Evolutionary conservation across 192 early-diverging fungal species (phyloP).

Genomic region (Gryganskiella cystojenkinii): DNA sequence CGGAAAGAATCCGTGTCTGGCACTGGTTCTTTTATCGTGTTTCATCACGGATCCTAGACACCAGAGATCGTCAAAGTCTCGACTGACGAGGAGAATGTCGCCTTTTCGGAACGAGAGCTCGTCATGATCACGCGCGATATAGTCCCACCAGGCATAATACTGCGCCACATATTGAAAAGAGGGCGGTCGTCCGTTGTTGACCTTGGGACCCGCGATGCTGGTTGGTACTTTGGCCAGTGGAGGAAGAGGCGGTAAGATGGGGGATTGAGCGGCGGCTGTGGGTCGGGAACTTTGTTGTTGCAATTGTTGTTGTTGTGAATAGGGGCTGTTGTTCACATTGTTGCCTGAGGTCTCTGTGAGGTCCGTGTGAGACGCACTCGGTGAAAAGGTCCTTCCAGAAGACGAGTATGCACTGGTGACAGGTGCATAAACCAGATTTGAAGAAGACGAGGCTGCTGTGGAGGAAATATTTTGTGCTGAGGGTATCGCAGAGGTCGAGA

Average conservation of each 20-base stretch:
- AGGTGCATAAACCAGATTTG: conserved; percentile 24
- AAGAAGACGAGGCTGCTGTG: conserved; percentile 17
- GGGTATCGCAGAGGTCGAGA: conserved; percentile 44
- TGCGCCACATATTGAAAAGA: conserved; percentile 50
- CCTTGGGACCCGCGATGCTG: conserved; percentile 22
- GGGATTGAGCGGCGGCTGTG: conserved; percentile 12
- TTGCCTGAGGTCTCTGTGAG: conserved; percentile 21
- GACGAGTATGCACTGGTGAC: conserved; percentile 19
- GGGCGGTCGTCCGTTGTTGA: conserved; percentile 30
- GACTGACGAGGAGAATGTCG: conserved; percentile 42
- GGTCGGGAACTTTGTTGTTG: conserved; percentile 4
- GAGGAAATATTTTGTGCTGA: conserved; percentile 8
- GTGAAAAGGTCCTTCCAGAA: conserved; percentile 24
- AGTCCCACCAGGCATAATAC: conserved; percentile 52
- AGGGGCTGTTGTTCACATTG: too few relatives aligned
- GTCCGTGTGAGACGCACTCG: conserved; percentile 41
- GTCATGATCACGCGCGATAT: conserved; percentile 48
- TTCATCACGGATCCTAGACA: conserved; percentile 46
- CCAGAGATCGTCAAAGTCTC: conserved; percentile 49
- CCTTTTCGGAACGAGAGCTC: conserved; percentile 50
- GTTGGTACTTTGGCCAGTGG: conserved; percentile 23
- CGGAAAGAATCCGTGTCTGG: conserved; percentile 47
- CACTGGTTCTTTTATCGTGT: conserved; percentile 37
- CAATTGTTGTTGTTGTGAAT: too few relatives aligned
- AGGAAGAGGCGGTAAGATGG: conserved; percentile 36